Percentiles rank a stretch among this genome's conserved stretches.
These are phyloP conservation scores for Amyloporia xantha DNA, from an alignment of 768 basidiomycete species.

Conservation along the genomic window DNA sequence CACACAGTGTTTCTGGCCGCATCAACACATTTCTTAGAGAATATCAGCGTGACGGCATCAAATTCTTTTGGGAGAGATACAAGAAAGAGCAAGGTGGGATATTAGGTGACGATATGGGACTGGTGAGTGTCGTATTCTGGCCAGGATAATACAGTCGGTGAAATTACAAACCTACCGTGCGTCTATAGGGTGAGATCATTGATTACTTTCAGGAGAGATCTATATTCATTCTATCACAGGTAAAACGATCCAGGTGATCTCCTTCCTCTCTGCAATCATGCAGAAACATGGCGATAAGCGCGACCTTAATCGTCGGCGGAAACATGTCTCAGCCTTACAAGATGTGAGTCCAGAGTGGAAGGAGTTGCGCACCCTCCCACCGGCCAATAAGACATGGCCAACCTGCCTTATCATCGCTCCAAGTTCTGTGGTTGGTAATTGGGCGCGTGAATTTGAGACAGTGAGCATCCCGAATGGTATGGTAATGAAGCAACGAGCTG, in stretches of 20 bases:
- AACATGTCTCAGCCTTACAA: constrained; percentile 61
- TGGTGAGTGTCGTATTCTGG: constrained; percentile 32
- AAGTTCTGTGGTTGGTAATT: constrained; percentile 76
- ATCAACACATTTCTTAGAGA: constrained; percentile 86
- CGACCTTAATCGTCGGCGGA: constrained; percentile 62
- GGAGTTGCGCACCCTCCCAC: constrained; percentile 46
- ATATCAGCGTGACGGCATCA: constrained; percentile 84
- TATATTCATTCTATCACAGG: constrained; percentile 31
- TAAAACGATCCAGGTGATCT: constrained; percentile 93
- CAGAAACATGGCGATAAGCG: constrained; percentile 57
- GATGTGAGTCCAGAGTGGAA: constrained; percentile 47
- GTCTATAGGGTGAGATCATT: background rate
- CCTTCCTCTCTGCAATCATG: constrained; percentile 91
- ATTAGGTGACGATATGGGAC: constrained; percentile 95
- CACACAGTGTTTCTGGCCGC: constrained; percentile 49
- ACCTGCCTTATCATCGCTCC: constrained; percentile 88
- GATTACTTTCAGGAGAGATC: too few species aligned
- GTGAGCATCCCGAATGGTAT: constrained; percentile 32
- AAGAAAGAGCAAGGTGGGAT: constrained; percentile 65
- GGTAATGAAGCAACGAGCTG: background rate
- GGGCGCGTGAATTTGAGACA: constrained; percentile 83
- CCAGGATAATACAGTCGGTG: background rate
- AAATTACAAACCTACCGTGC: background rate
- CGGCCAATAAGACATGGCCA: constrained; percentile 70
- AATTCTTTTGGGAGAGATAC: constrained; percentile 76